These are phyloP conservation scores for Aspergillus oerlinghausenensis DNA, from an alignment of 2,329 filamentous ascomycete genomes.

Conservation along the genomic window DNA sequence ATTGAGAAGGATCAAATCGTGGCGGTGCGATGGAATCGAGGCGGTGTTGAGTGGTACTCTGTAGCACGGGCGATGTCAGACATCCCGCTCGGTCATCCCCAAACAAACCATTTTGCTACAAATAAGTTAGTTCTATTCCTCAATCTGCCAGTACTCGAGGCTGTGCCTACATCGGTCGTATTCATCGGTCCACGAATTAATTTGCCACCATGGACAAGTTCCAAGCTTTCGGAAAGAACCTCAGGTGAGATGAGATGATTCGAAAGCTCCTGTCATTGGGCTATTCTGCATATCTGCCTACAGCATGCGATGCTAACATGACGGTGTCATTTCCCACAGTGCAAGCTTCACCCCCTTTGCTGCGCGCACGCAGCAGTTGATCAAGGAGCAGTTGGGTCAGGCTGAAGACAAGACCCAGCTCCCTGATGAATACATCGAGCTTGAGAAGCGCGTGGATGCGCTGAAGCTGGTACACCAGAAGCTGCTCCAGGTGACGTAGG, in stretches of 20 bases:
- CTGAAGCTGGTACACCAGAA: slow-evolving; percentile 96
- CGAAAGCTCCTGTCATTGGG: slow-evolving; percentile 9
- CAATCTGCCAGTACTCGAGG: not conserved
- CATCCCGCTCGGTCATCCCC: not conserved
- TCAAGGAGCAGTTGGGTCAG: slow-evolving; percentile 95
- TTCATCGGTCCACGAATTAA: not conserved
- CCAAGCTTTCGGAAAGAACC: slow-evolving; percentile 65
- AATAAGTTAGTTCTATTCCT: no score
- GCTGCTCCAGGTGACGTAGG: slow-evolving; percentile 92
- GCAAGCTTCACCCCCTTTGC: slow-evolving; percentile 88
- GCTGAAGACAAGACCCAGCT: slow-evolving; percentile 97
- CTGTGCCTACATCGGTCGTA: not conserved
- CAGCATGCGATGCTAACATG: slow-evolving; percentile 28
- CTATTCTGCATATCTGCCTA: not conserved
- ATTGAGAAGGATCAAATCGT: not conserved
- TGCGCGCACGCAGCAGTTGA: slow-evolving; percentile 90
- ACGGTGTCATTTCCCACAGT: slow-evolving; percentile 50
- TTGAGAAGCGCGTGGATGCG: slow-evolving; percentile 97
- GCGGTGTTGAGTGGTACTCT: slow-evolving; percentile 1
- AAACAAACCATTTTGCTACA: not conserved
- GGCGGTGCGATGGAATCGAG: slow-evolving; percentile 5
- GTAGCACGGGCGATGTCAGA: slow-evolving; percentile 2
- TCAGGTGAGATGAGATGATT: slow-evolving; percentile 52
- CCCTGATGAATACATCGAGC: slow-evolving; percentile 93
- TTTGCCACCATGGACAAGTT: slow-evolving; percentile 60